phyloP scores from a whole-genome alignment of 1,139 yeast genomes.

The Geotrichum europaeum region DNA sequence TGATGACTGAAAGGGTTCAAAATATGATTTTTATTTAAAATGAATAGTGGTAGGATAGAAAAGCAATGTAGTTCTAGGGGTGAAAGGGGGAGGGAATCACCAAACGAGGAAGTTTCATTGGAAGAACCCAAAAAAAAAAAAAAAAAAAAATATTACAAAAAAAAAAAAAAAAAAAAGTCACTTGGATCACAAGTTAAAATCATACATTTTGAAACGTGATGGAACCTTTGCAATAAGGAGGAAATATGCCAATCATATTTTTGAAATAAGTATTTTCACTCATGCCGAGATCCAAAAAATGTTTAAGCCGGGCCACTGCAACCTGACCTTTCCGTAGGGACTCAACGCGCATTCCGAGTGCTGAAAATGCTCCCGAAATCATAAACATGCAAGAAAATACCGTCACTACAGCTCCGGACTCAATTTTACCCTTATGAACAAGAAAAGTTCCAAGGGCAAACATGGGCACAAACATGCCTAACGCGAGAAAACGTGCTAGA shows the following conservation, averaged over 20 bases:
- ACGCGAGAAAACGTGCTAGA: slow-evolving; percentile 48
- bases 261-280: slow-evolving; percentile 17
- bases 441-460: slow-evolving; percentile 81
- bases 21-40: too few relatives aligned
- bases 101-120: too few relatives aligned
- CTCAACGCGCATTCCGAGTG: slow-evolving; percentile 24
- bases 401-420: slow-evolving; percentile 63
- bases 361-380: slow-evolving; percentile 51
- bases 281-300: slow-evolving; percentile 18
- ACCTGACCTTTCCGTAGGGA: slow-evolving; percentile 27
- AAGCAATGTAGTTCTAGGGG: too few relatives aligned
- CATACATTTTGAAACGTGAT: slow-evolving; percentile 48
- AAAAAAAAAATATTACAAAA: too few relatives aligned
- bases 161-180: not conserved
- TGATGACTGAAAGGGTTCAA: not conserved
- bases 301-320: slow-evolving; percentile 21
- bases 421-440: slow-evolving; percentile 46
- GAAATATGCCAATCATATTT: slow-evolving; percentile 29
- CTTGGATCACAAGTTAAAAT: not conserved
- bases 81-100: too few relatives aligned
- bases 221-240: slow-evolving; percentile 39
- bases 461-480: slow-evolving; percentile 81
- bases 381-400: slow-evolving; percentile 77
- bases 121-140: too few relatives aligned
- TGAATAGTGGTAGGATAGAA: too few relatives aligned